These are phyloP conservation scores for Candida smagusa DNA, from an alignment of 1,139 yeast species.

Conservation along the genomic window DNA sequence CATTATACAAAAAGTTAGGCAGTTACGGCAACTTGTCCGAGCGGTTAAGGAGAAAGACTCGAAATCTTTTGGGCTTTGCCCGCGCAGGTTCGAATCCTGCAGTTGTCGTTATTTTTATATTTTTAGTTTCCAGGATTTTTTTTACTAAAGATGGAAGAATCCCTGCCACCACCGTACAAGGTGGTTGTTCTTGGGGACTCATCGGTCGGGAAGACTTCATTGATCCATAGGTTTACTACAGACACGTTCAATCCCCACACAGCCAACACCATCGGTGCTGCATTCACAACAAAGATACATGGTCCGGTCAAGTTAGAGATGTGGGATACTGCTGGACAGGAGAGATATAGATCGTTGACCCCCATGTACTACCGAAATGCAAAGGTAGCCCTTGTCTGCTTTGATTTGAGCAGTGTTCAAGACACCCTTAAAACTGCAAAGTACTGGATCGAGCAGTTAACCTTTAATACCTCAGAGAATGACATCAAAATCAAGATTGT, in stretches of 20 bases:
- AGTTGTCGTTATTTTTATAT: constrained; percentile 26
- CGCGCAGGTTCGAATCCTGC: constrained; percentile 59
- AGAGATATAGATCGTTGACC: constrained; percentile 44
- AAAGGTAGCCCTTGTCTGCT: constrained; percentile 31
- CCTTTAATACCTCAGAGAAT: constrained; percentile 20
- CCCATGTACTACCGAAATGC: constrained; percentile 51
- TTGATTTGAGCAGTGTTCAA: constrained; percentile 31
- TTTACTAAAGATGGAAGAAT: not conserved
- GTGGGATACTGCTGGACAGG: constrained; percentile 55
- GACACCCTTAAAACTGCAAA: constrained; percentile 38
- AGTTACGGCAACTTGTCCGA: constrained; percentile 31
- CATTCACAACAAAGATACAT: constrained; percentile 40
- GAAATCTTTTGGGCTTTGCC: constrained; percentile 47
- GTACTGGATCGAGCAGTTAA: constrained; percentile 45
- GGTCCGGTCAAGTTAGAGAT: constrained; percentile 45
- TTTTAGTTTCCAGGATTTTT: not conserved
- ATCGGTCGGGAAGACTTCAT: constrained; percentile 46
- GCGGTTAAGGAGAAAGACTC: constrained; percentile 37
- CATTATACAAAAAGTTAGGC: too few relatives aligned
- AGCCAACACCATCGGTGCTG: constrained; percentile 50
- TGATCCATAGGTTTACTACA: constrained; percentile 42
- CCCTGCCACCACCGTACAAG: constrained; percentile 29
- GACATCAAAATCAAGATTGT: constrained; percentile 15
- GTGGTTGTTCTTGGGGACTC: constrained; percentile 46
- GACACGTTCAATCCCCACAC: constrained; percentile 34